phyloP scores from a whole-genome alignment of 331 rosid genomes.

The Cucumis variabilis region DNA sequence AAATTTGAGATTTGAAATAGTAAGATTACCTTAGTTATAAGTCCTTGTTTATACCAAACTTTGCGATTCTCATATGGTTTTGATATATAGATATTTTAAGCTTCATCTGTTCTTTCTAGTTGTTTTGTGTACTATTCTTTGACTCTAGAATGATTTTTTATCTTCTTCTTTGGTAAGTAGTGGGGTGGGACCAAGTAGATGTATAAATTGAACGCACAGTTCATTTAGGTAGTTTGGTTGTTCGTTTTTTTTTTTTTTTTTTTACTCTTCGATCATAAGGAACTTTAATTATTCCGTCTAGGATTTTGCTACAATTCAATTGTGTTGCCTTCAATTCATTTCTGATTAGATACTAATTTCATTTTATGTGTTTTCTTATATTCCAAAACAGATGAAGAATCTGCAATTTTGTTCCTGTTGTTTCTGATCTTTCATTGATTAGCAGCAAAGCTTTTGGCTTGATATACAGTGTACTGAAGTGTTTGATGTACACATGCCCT shows the following conservation, averaged over 20 bases:
- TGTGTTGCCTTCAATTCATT: background rate
- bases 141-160: background rate
- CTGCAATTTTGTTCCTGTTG: background rate
- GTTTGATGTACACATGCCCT: constrained; percentile 5
- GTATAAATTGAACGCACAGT: background rate
- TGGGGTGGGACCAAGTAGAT: background rate
- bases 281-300: background rate
- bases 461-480: constrained; percentile 19
- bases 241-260: background rate
- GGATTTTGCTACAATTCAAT: background rate
- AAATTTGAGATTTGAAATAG: too few relatives aligned
- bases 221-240: background rate
- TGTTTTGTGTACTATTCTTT: background rate
- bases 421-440: background rate
- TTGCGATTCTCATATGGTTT: background rate
- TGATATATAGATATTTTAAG: background rate
- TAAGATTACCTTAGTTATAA: too few relatives aligned
- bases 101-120: background rate
- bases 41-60: too few relatives aligned
- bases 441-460: constrained; percentile 4
- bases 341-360: constrained; percentile 11
- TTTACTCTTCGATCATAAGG: background rate
- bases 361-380: background rate
- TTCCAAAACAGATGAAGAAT: background rate
- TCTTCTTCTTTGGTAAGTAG: background rate